Base-by-base conservation (phyloP, 371 early-diverging fungal genomes). In the Lichtheimia hyalospora region DNA sequence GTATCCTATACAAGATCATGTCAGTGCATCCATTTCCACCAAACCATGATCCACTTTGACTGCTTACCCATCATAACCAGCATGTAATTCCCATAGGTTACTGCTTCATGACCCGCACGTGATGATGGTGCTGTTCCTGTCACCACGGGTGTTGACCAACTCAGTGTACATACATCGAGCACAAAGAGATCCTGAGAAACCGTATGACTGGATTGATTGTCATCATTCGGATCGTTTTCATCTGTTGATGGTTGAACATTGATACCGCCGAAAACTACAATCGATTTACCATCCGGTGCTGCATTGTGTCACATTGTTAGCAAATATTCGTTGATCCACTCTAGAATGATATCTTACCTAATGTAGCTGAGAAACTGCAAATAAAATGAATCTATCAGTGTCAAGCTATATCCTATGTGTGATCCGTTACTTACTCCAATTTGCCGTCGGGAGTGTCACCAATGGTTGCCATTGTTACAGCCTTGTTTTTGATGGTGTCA, bases 241-340 rank as follows among this genome's bases (percentile, higher is more conserved):
- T 27, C 34, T 4, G 39, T 28, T 18, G 18, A 25, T 6, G 27
- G 16, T 16, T 46, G 1, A 21, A n/a, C 21, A 34, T 56, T 49
- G 21, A 51, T 16, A 5, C 79, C 79, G 16, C 79, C 79, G 58
- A 70, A 79, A 3, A 74, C 54, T 0, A 76, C 73, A 56, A 79
- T 68, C 0, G 76, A 76, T 51, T 62, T 64, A 8, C 74, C 73
- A 66, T 76, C 76, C 14, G 73, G 64, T n/a, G 69, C 78, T 68
- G 48, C n/a, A n/a, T n/a, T 46, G 4, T 12, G 16, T 5, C n/a
- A 46, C 21, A 7, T 7, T 46, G 12, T 46, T 16, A 46, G 10
- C n/a, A n/a, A n/a, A n/a, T 21, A 46, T 46, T 15, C 46, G 10
- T 18, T 46, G 46, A 21, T 46, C 21, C 18, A 5, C 16, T 16